Evolutionary conservation across 345 rosid genomes (phyloP).

Genomic region (Populus alba): DNA sequence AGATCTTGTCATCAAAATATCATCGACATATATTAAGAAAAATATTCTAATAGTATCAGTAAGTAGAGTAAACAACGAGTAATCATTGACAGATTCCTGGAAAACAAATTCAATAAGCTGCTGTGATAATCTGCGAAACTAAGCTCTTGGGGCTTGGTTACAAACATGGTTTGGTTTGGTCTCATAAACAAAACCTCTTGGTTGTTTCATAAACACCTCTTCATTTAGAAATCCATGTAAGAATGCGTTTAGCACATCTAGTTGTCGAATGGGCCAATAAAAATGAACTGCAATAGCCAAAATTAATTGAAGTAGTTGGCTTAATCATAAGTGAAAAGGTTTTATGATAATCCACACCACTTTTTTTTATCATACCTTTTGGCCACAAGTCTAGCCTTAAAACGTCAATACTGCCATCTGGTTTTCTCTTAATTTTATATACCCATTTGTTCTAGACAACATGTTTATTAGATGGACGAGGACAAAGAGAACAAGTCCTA

Average conservation of each 20-base stretch:
- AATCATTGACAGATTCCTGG: rapidly evolving
- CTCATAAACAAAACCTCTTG: neutral
- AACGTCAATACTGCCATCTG: no score
- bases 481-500: no score
- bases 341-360: neutral
- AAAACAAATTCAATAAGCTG: no score
- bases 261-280: neutral
- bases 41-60: neutral
- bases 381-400: neutral
- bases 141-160: no score
- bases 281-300: neutral
- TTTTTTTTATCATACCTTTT: neutral
- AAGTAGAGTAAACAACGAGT: no score
- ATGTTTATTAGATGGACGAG: no score
- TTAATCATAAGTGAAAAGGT: neutral
- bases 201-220: neutral
- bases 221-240: neutral
- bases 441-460: rapidly evolving
- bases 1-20: neutral
- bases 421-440: no score
- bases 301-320: rapidly evolving
- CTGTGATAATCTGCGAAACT: rapidly evolving
- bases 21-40: neutral
- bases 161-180: no score
- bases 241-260: neutral